These are phyloP conservation scores for Jamesozyma hellenica DNA, from an alignment of 805 yeast species.

Conservation along the genomic window DNA sequence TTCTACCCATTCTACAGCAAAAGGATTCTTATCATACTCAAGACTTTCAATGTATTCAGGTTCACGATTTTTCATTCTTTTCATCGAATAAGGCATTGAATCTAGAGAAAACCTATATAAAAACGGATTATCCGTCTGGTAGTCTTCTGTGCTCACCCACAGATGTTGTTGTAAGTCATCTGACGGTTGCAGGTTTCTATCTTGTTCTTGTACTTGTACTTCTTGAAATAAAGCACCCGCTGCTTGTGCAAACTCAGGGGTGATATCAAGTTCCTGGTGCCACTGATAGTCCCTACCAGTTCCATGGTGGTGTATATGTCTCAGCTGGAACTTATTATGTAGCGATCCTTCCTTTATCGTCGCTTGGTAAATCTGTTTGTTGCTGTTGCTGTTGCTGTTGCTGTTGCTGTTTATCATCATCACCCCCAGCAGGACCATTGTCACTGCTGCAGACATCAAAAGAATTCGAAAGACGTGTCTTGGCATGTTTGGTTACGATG, in stretches of 20 bases:
- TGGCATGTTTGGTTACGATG: no score
- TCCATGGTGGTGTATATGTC: conserved; percentile 21
- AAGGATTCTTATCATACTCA: conserved; percentile 25
- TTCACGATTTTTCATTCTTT: conserved; percentile 36
- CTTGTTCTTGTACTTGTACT: conserved; percentile 2
- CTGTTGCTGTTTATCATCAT: no score
- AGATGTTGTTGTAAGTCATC: conserved; percentile 11
- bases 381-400: no score
- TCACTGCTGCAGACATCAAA: no score
- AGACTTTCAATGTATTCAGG: conserved; percentile 46
- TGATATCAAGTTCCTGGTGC: conserved; percentile 17
- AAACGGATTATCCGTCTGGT: conserved; percentile 21
- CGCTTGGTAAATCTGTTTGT: no score
- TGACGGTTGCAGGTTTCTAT: background rate
- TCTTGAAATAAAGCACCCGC: conserved; percentile 11
- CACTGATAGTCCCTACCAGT: conserved; percentile 7
- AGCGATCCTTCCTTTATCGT: no score
- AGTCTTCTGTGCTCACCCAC: conserved; percentile 16
- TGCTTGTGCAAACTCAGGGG: conserved; percentile 9
- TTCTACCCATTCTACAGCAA: conserved; percentile 61
- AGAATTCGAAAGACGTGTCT: no score
- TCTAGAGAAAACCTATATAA: conserved; percentile 12
- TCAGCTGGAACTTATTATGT: conserved; percentile 11
- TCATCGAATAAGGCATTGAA: conserved; percentile 12
- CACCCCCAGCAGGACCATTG: no score